phyloP scores from a whole-genome alignment of 1,284 basidiomycete genomes.

The Cystobasidium pallidum region DNA sequence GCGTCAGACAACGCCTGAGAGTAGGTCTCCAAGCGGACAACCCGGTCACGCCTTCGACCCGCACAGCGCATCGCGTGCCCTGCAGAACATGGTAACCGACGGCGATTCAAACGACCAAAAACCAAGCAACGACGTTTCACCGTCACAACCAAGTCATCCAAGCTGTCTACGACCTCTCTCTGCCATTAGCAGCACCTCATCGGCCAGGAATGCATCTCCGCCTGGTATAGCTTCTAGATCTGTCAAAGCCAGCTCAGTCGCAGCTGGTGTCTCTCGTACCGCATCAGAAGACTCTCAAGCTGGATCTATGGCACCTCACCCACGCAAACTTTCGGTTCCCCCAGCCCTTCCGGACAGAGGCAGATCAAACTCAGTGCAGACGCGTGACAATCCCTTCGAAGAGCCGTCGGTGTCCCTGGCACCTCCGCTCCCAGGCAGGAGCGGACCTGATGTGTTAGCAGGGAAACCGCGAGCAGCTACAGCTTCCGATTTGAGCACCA shows the following conservation, averaged over 20 bases:
- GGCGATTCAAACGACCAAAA: background rate
- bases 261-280: background rate
- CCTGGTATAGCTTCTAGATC: background rate
- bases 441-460: background rate
- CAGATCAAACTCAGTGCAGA: conserved; percentile 10
- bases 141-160: background rate
- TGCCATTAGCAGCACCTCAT: background rate
- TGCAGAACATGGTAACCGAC: conserved; percentile 1
- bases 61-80: conserved; percentile 8
- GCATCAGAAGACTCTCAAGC: background rate
- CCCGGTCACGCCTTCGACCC: background rate
- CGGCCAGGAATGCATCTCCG: background rate
- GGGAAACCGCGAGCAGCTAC: conserved; percentile 10
- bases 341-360: conserved; percentile 9
- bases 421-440: conserved; percentile 2
- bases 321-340: background rate
- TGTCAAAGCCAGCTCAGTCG: no score
- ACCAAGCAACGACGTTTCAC: no score
- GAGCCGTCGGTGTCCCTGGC: background rate
- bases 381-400: background rate
- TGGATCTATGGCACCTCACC: background rate
- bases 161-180: background rate
- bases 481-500: background rate
- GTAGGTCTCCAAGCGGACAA: background rate
- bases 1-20: background rate